phyloP scores from a whole-genome alignment of 2,329 filamentous ascomycete genomes.

The Cadophora sp. region DNA sequence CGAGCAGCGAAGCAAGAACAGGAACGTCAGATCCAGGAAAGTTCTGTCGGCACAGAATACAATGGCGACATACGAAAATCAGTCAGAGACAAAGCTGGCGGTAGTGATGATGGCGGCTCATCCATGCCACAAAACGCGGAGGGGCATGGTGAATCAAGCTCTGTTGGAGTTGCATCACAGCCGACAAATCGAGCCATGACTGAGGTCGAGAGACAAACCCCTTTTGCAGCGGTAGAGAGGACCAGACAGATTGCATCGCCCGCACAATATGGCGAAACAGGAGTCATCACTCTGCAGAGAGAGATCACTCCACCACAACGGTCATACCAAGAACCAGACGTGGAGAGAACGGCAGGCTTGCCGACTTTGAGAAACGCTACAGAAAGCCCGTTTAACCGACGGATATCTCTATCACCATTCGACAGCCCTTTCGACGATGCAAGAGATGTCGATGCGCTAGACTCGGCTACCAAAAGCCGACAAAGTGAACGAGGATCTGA shows the following conservation, averaged over 20 bases:
- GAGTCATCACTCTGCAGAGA: not conserved
- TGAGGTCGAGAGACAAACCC: not conserved
- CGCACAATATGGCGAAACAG: not conserved
- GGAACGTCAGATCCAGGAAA: slow-evolving; percentile 2
- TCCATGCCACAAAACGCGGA: not conserved
- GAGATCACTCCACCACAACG: not conserved
- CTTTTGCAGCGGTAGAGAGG: not conserved
- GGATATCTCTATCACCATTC: not conserved
- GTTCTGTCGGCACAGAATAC: not conserved
- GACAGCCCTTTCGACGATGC: not conserved
- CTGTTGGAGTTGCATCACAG: not conserved
- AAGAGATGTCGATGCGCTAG: not conserved
- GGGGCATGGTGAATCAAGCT: not conserved
- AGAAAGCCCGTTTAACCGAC: not conserved
- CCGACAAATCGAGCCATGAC: not conserved
- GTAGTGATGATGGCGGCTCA: not conserved
- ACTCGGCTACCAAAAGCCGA: not conserved
- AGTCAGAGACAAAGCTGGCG: not conserved
- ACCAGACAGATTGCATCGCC: not conserved
- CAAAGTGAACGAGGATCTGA: not conserved
- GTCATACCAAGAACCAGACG: not conserved
- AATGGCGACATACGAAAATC: not conserved
- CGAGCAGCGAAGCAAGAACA: not conserved
- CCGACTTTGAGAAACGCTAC: not conserved
- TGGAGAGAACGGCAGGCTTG: not conserved